Percentiles rank a stretch among this genome's conserved stretches.
Evolutionary conservation across 345 rosid species (phyloP).

Genomic region (Durio zibethinus): DNA sequence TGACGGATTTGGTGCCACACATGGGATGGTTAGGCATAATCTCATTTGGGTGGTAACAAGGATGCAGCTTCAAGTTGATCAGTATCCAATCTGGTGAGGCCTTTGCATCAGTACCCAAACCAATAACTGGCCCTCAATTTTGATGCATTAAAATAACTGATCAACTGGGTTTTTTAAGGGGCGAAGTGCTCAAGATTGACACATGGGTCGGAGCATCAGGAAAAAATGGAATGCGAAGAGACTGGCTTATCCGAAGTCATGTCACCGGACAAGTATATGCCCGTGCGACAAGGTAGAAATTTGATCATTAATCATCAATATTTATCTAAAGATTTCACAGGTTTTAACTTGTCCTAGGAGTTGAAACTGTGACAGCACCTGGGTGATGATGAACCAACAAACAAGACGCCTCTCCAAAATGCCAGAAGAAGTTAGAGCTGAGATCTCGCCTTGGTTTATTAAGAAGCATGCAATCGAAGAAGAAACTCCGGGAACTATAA

Average conservation of each 20-base stretch:
- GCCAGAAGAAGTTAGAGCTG: conserved; percentile 60
- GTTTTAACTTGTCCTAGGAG: not conserved
- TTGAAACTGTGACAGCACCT: conserved; percentile 38
- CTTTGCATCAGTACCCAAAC: not conserved
- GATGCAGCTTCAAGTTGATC: conserved; percentile 53
- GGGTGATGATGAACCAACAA: conserved; percentile 69
- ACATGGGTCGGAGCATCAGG: conserved; percentile 74
- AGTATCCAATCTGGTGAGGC: conserved; percentile 55
- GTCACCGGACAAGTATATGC: conserved; percentile 51
- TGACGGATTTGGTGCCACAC: conserved; percentile 67
- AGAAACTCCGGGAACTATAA: conserved; percentile 44
- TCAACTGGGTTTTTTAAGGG: conserved; percentile 33
- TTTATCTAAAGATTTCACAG: not conserved
- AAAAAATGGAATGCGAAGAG: conserved; percentile 64
- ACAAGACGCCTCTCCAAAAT: conserved; percentile 65
- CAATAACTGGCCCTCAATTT: not conserved
- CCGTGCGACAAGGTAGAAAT: conserved; percentile 50
- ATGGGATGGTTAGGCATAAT: conserved; percentile 56
- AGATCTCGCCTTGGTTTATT: conserved; percentile 62
- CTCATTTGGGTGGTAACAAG: conserved; percentile 73
- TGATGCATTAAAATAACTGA: not conserved
- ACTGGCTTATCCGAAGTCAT: conserved; percentile 63
- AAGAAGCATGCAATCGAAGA: conserved; percentile 54
- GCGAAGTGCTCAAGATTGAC: conserved; percentile 55
- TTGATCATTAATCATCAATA: not conserved